phyloP scores from a whole-genome alignment of 1,284 basidiomycete genomes.

The Xanthoconium separans region DNA sequence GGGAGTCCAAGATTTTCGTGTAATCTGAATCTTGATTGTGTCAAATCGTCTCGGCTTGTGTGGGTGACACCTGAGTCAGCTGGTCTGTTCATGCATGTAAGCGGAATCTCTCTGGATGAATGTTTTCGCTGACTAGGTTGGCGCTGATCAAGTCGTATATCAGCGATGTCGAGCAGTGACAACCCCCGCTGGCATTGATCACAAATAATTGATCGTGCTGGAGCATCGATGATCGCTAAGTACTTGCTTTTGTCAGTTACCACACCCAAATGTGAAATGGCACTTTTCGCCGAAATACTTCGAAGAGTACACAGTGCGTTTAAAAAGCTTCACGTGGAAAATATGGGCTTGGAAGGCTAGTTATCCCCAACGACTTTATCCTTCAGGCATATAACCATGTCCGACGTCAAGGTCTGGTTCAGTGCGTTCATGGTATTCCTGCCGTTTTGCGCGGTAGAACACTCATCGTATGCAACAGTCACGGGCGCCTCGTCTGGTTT shows the following conservation, averaged over 20 bases:
- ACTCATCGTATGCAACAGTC: slow-evolving; percentile 13
- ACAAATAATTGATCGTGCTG: no score
- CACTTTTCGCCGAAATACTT: neutral
- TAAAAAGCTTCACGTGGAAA: neutral
- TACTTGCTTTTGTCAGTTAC: neutral
- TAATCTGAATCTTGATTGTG: neutral
- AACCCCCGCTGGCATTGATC: no score
- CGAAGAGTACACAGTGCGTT: neutral
- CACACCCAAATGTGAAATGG: neutral
- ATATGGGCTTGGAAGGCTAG: neutral
- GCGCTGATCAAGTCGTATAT: no score
- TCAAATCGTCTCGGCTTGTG: neutral
- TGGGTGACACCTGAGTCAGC: no score
- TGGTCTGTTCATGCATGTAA: no score
- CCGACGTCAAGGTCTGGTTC: slow-evolving; percentile 22
- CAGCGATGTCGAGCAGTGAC: no score
- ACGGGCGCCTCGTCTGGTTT: slow-evolving; percentile 32
- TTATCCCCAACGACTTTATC: neutral
- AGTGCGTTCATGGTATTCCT: slow-evolving; percentile 3
- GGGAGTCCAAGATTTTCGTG: neutral
- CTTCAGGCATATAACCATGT: slow-evolving; percentile 6
- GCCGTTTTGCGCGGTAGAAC: no score
- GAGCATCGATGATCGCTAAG: no score
- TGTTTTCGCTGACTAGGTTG: no score
- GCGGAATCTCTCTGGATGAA: no score